Evolutionary conservation across 805 yeast species (phyloP).

Genomic region (Blastobotrys mokoenaii): DNA sequence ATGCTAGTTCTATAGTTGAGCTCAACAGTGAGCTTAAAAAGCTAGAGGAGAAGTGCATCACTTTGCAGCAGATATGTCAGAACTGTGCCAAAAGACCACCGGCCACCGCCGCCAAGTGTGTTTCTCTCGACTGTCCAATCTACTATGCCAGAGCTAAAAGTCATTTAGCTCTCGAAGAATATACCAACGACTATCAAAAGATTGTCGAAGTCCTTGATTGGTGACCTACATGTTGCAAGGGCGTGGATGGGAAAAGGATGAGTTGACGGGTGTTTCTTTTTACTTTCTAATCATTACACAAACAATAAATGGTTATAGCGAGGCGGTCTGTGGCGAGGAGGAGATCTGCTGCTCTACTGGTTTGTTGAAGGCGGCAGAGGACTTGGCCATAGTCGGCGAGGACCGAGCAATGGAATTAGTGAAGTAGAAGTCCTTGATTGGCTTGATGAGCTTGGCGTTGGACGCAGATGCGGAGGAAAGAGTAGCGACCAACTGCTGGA

Average conservation of each 20-base stretch:
- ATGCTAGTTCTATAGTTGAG: conserved; percentile 11
- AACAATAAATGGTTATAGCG: not conserved
- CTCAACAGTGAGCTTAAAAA: conserved; percentile 12
- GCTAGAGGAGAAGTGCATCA: conserved; percentile 13
- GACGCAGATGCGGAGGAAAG: conserved; percentile 33
- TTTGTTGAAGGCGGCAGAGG: conserved; percentile 43
- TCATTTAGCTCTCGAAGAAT: not conserved
- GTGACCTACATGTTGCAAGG: not conserved
- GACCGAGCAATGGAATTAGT: conserved; percentile 82
- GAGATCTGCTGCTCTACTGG: conserved; percentile 1
- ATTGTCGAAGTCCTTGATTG: not conserved
- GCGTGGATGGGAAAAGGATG: too few species aligned
- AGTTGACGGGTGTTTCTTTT: too few species aligned
- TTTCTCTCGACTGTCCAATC: conserved; percentile 56
- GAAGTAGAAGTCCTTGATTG: conserved; percentile 77
- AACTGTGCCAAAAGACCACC: conserved; percentile 25
- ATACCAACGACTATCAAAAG: too few species aligned
- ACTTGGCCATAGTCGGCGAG: conserved; percentile 85
- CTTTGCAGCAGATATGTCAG: conserved; percentile 23
- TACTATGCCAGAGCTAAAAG: conserved; percentile 47
- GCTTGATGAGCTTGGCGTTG: conserved; percentile 51
- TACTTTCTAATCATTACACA: conserved; percentile 1
- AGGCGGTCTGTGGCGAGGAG: not conserved
- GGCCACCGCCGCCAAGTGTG: conserved; percentile 37
- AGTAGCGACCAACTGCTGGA: conserved; percentile 33